Conservation (phyloP, 441 rosid species). For the Gossypium lobatum region DNA sequence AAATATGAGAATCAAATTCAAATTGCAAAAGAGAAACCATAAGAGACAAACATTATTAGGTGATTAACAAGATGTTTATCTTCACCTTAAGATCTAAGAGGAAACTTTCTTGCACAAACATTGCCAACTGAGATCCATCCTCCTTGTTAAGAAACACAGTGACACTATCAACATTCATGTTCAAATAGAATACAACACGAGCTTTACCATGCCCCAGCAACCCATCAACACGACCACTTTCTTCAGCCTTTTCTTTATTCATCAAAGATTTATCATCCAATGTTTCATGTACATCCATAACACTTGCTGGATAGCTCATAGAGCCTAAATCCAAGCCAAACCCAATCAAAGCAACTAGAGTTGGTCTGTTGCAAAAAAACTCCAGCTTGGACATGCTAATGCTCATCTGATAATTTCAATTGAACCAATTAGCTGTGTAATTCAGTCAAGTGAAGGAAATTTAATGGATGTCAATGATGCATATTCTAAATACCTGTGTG, state of each 20-base stretch:
- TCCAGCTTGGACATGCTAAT: slow-evolving; percentile 94
- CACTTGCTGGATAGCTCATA: slow-evolving; percentile 29
- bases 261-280: slow-evolving; percentile 41
- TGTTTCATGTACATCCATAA: slow-evolving; percentile 27
- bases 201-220: slow-evolving; percentile 93
- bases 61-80: background rate
- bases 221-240: slow-evolving; percentile 70
- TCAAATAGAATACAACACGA: slow-evolving; percentile 85
- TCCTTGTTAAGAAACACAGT: slow-evolving; percentile 91
- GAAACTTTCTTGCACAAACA: slow-evolving; percentile 95
- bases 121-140: slow-evolving; percentile 96
- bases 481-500: slow-evolving; percentile 60
- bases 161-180: slow-evolving; percentile 90
- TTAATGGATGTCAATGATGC: slow-evolving; percentile 19
- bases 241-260: slow-evolving; percentile 68
- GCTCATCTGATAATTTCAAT: slow-evolving; percentile 71
- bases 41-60: slow-evolving; percentile 5
- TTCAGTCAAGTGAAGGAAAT: slow-evolving; percentile 6
- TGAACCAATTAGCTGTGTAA: slow-evolving; percentile 28
- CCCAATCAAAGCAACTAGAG: slow-evolving; percentile 91
- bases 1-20: background rate
- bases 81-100: slow-evolving; percentile 84
- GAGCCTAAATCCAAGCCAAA: slow-evolving; percentile 79
- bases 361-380: slow-evolving; percentile 94
- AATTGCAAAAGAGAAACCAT: background rate